Base-by-base conservation (phyloP, 73 alveolate genomes). In the Uronychia setigera region DNA sequence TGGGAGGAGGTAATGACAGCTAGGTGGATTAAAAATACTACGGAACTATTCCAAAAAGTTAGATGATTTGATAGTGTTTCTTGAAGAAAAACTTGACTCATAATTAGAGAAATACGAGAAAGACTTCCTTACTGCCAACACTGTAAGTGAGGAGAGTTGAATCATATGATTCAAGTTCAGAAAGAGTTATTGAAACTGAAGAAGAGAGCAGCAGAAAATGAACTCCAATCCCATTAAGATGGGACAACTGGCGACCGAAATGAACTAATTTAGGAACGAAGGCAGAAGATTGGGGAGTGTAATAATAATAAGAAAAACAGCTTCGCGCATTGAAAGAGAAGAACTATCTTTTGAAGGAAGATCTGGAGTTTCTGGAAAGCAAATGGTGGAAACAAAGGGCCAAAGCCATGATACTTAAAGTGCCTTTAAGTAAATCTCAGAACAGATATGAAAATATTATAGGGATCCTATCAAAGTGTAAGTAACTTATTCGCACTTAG, bases 81-180 rank as follows among this genome's bases (percentile, higher is more conserved):
- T 86, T 26, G 92, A 86, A 28, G 28, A 86, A 33, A 86, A 35
- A 33, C 79, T 86, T 1, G 92, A 86, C 58, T 26, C 9, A 0
- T 33, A 78, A 0, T 83, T 86, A 0, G 92, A 86, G 79, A 78
- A 79, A 79, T 77, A 86, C 35, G 92, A 86, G 32, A 86, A 86
- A 60, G 92, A 86, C 78, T 86, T 86, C 35, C 79, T 86, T 26
- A 86, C 92, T 78, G 92, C 92, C n/a, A 78, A 86, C 46, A 78
- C 87, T 14, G 85, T 78, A 46, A 34, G 32, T 46, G 67, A 46
- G 5, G 67, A 46, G 67, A n/a, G 26, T 14, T 27, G 59, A 60
- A 75, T 30, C 90, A 83, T 34, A 83, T 83, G 90, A 28, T 83
- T 46, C 60, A 86, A 33, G 92, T 86, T 25, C 79, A 86, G 83